Percentiles rank a stretch among this genome's conserved stretches.
Conservation (phyloP, 1,284 basidiomycete species). For the Pisolithus thermaeus region DNA sequence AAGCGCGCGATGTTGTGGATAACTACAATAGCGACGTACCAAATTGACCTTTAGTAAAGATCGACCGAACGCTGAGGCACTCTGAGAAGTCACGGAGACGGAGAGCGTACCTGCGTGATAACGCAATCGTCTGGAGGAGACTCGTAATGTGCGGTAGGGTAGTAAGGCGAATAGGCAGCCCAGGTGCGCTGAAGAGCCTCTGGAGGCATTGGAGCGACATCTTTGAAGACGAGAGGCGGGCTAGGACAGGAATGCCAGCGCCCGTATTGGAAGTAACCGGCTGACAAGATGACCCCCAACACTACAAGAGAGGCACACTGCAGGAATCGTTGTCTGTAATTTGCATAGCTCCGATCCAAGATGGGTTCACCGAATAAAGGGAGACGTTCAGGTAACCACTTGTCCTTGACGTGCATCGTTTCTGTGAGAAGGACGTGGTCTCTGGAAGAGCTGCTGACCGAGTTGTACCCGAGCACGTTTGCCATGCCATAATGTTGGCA, state of each 20-base stretch:
- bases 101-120: slow-evolving; percentile 46
- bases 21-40: slow-evolving; percentile 33
- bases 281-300: slow-evolving; percentile 14
- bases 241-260: slow-evolving; percentile 2
- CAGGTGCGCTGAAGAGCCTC: slow-evolving; percentile 34
- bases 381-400: too few species aligned
- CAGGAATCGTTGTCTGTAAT: slow-evolving; percentile 3
- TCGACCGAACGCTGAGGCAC: not conserved
- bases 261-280: slow-evolving; percentile 11
- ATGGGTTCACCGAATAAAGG: too few species aligned
- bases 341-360: too few species aligned
- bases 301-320: slow-evolving; percentile 7
- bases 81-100: not conserved
- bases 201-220: slow-evolving; percentile 10
- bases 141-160: slow-evolving; percentile 41
- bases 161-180: slow-evolving; percentile 59
- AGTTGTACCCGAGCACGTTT: not conserved
- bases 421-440: too few species aligned
- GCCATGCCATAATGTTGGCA: too few species aligned
- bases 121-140: slow-evolving; percentile 43
- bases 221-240: not conserved
- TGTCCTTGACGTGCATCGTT: too few species aligned
- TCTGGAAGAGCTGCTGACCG: too few species aligned
- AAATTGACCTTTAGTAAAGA: slow-evolving; percentile 49
- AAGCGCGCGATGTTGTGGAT: slow-evolving; percentile 3